phyloP scores from a whole-genome alignment of 2,329 filamentous ascomycete genomes.

The Ciborinia camelliae region DNA sequence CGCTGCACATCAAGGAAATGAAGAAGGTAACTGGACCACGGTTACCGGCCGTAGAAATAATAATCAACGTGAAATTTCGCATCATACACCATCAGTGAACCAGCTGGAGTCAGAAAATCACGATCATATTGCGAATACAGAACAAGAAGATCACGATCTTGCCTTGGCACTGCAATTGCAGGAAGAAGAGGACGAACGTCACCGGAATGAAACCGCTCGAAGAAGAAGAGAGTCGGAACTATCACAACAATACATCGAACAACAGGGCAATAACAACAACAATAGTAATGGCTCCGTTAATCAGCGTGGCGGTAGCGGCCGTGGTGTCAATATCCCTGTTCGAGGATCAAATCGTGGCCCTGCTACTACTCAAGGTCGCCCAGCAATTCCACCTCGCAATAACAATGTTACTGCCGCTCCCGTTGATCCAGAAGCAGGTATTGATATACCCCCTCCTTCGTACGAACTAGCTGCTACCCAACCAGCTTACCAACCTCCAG shows the following conservation, averaged over 20 bases:
- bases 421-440: constrained; percentile 39
- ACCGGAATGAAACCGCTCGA: constrained; percentile 59
- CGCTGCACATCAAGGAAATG: constrained; percentile 15
- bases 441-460: constrained; percentile 57
- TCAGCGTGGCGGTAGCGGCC: constrained; percentile 30
- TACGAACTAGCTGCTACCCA: constrained; percentile 62
- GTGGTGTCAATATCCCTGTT: background rate
- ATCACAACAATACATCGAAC: constrained; percentile 68
- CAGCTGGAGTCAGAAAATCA: constrained; percentile 14
- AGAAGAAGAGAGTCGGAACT: constrained; percentile 63
- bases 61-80: constrained; percentile 5
- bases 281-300: constrained; percentile 31
- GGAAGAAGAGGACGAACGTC: constrained; percentile 84
- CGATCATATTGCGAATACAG: constrained; percentile 38
- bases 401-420: constrained; percentile 17
- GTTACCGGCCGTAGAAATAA: constrained; percentile 20
- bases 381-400: constrained; percentile 21
- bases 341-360: constrained; percentile 12
- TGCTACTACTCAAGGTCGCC: constrained; percentile 17
- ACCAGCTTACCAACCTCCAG: constrained; percentile 52
- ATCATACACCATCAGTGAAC: constrained; percentile 1
- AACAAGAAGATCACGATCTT: constrained; percentile 79
- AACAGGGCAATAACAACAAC: constrained; percentile 49
- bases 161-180: constrained; percentile 89
- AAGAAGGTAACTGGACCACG: constrained; percentile 28